Conservation (phyloP, 306 rosid species). For the Styphnolobium japonicum region DNA sequence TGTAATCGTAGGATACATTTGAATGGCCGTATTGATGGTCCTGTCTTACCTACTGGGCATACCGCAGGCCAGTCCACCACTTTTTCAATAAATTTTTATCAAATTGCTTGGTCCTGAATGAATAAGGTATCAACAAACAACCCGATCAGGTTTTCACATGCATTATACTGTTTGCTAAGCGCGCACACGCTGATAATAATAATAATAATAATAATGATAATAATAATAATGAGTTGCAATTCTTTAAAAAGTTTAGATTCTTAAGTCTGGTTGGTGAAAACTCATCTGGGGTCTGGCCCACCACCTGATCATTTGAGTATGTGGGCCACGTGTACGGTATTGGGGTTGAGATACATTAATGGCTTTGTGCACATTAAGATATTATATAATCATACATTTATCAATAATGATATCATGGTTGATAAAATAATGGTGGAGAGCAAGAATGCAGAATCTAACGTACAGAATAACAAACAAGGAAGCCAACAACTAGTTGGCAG, state of each 20-base stretch:
- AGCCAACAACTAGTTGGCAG: slow-evolving; percentile 34
- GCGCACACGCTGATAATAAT: not conserved
- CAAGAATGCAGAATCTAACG: slow-evolving; percentile 40
- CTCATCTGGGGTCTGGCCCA: slow-evolving; percentile 38
- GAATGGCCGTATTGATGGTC: slow-evolving; percentile 44
- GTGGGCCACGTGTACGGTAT: slow-evolving; percentile 67
- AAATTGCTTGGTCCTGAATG: slow-evolving; percentile 47
- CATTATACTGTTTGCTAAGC: slow-evolving; percentile 42
- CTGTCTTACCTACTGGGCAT: slow-evolving; percentile 44
- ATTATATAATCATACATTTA: slow-evolving; percentile 44
- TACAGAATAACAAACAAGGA: slow-evolving; percentile 45
- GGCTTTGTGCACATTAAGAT: slow-evolving; percentile 32
- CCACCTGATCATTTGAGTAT: slow-evolving; percentile 46
- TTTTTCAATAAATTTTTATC: slow-evolving; percentile 8
- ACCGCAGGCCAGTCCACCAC: slow-evolving; percentile 26
- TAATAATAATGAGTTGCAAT: slow-evolving; percentile 24
- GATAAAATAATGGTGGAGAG: slow-evolving; percentile 34
- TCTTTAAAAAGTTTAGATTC: slow-evolving; percentile 28
- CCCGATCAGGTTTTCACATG: slow-evolving; percentile 54
- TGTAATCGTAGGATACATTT: slow-evolving; percentile 35
- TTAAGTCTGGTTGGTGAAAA: slow-evolving; percentile 39
- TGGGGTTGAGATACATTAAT: slow-evolving; percentile 37
- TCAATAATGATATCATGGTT: slow-evolving; percentile 39
- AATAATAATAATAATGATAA: slow-evolving; percentile 23
- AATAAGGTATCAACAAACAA: slow-evolving; percentile 21